These are phyloP conservation scores for Mallotus repandus DNA, from an alignment of 441 rosid genomes.

Conservation along the genomic window DNA sequence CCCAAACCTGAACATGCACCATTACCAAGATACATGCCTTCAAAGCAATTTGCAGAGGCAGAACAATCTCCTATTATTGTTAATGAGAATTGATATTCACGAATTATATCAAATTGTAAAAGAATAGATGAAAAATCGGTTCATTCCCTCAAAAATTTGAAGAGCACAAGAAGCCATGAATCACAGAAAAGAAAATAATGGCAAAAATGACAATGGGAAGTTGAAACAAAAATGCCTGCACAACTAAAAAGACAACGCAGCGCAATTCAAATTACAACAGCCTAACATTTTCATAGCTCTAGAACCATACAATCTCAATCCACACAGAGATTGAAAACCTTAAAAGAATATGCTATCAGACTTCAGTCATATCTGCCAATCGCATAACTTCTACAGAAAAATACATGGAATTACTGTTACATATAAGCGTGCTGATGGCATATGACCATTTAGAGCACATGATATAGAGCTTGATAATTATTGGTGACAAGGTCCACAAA, in stretches of 20 bases:
- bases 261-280: conserved; percentile 14
- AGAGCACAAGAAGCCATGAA: conserved; percentile 6
- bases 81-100: conserved; percentile 18
- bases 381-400: conserved; percentile 26
- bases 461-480: conserved; percentile 24
- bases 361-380: conserved; percentile 26
- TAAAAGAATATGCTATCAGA: conserved; percentile 20
- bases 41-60: conserved; percentile 24
- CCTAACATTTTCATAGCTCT: conserved; percentile 10
- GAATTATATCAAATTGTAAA: neutral
- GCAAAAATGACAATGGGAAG: neutral
- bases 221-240: conserved; percentile 12
- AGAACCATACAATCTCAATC: conserved; percentile 10
- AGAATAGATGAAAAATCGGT: neutral
- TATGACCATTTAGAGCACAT: conserved; percentile 18
- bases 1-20: conserved; percentile 32
- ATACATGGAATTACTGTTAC: conserved; percentile 19
- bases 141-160: conserved; percentile 3
- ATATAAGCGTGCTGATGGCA: conserved; percentile 24
- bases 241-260: neutral
- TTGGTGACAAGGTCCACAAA: conserved; percentile 33
- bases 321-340: conserved; percentile 13
- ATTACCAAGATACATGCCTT: conserved; percentile 28
- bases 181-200: neutral
- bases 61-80: conserved; percentile 5